Evolutionary conservation across 257 asterid genomes (phyloP).

Genomic region (Capsicum pubescens): DNA sequence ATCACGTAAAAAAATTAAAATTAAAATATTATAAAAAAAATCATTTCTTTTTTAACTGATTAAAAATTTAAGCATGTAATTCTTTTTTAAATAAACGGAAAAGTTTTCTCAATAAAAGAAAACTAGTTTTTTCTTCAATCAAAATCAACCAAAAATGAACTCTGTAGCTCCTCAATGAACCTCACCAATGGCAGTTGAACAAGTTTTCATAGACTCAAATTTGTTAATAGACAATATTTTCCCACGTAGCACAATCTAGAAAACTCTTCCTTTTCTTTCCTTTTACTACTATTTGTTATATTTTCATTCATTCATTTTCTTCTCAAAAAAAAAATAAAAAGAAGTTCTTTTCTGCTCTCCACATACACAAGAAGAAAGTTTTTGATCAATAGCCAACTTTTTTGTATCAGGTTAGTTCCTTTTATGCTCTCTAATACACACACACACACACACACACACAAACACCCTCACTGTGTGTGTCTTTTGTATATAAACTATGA

Average conservation of each 20-base stretch:
- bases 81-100: no score
- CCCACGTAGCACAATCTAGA: no score
- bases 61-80: no score
- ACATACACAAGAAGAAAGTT: background rate
- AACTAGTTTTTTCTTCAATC: no score
- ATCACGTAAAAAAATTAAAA: no score
- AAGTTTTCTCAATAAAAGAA: no score
- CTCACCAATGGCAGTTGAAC: background rate
- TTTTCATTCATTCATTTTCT: background rate
- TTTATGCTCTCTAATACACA: background rate
- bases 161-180: background rate
- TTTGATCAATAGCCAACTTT: background rate
- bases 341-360: background rate
- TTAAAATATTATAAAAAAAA: no score
- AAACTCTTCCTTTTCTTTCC: background rate
- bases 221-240: no score
- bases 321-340: no score
- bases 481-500: background rate
- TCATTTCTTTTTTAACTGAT: no score
- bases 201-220: background rate
- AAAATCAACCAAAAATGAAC: no score
- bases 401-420: background rate
- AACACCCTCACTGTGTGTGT: background rate
- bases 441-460: conserved; percentile 6
- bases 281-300: no score